phyloP scores from a whole-genome alignment of 2,329 filamentous ascomycete species.

The Alternaria dauci region DNA sequence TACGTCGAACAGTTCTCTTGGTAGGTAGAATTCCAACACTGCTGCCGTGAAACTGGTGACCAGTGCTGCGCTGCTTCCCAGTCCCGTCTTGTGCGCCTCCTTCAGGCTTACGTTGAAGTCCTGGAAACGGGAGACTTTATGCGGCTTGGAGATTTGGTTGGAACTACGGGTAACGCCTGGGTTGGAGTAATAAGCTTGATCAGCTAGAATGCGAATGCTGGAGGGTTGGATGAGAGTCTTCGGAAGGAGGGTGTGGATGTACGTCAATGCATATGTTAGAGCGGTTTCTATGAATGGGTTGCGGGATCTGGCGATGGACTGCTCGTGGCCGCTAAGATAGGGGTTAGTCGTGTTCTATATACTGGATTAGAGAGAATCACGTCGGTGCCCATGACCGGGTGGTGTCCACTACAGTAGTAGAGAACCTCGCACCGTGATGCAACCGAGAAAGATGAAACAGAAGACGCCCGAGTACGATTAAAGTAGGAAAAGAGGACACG shows the following conservation, averaged over 20 bases:
- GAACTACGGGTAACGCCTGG: slow-evolving; percentile 28
- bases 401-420: neutral
- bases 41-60: slow-evolving; percentile 86
- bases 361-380: neutral
- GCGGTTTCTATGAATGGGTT: slow-evolving; percentile 96
- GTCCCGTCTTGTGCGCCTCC: slow-evolving; percentile 90
- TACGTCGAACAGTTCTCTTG: slow-evolving; percentile 64
- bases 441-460: neutral
- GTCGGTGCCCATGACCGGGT: neutral
- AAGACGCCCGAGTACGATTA: neutral
- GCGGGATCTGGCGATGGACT: slow-evolving; percentile 55
- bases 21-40: slow-evolving; percentile 78
- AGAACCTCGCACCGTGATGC: neutral
- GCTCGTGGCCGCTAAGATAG: slow-evolving; percentile 42
- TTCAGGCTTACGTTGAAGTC: slow-evolving; percentile 78
- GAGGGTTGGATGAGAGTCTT: slow-evolving; percentile 69
- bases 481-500: neutral
- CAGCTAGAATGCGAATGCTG: slow-evolving; percentile 86
- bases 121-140: slow-evolving; percentile 67
- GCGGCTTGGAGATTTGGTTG: slow-evolving; percentile 3
- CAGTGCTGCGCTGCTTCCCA: slow-evolving; percentile 92
- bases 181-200: slow-evolving; percentile 93
- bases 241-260: slow-evolving; percentile 66
- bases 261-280: slow-evolving; percentile 85
- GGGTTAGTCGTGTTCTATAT: neutral